Percentiles rank a stretch among this genome's conserved stretches.
Conservation (phyloP, 108 stramenopile genomes). For the Stephanodiscus triporus region DNA sequence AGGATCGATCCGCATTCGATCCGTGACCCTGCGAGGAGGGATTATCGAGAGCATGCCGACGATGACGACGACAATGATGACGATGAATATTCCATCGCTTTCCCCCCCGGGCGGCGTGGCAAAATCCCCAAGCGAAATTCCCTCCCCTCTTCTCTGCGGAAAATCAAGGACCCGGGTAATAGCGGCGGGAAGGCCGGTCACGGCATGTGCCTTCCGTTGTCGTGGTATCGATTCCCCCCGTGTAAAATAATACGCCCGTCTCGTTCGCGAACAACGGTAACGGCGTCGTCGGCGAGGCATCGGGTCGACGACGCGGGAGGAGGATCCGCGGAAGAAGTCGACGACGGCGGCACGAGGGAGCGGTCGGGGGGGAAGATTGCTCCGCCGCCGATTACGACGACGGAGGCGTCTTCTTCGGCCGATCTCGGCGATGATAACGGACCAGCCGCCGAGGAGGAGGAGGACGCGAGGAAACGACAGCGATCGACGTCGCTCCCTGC, state of each 20-base stretch:
- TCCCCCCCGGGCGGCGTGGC: conserved; percentile 12
- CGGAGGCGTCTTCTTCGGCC: too few relatives aligned
- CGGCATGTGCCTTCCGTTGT: conserved; percentile 26
- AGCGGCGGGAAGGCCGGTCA: conserved; percentile 10
- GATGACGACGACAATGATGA: background rate
- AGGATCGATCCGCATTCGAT: conserved; percentile 17
- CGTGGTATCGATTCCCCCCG: conserved; percentile 27
- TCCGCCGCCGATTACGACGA: background rate
- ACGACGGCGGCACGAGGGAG: background rate
- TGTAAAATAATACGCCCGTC: background rate
- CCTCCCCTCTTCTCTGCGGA: too few relatives aligned
- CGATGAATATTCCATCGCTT: conserved; percentile 11
- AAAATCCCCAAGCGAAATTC: too few relatives aligned
- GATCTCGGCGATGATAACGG: background rate
- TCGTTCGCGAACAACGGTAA: too few relatives aligned
- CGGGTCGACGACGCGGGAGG: too few relatives aligned
- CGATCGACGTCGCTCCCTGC: background rate
- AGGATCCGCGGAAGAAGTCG: background rate
- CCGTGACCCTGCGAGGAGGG: background rate
- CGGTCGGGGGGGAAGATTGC: background rate
- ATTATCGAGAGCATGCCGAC: too few relatives aligned
- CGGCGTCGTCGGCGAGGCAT: too few relatives aligned
- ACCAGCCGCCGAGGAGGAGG: background rate
- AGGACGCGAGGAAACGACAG: background rate
- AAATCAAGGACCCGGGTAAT: too few relatives aligned